phyloP scores from a whole-genome alignment of 768 basidiomycete genomes.

The Hygrocybe punicea region DNA sequence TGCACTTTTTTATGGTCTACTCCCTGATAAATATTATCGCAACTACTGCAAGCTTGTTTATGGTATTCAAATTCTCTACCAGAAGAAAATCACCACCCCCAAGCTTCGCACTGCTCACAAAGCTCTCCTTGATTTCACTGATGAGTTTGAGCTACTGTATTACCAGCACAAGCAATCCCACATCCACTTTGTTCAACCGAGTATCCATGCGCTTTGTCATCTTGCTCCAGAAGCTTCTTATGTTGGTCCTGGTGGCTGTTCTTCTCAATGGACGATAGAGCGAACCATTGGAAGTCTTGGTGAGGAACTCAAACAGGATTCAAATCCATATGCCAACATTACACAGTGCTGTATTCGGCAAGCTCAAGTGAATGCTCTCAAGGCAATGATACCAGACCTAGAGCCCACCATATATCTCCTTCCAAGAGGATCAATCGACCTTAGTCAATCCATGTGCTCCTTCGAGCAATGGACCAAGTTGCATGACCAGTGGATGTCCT shows the following conservation, averaged over 20 bases:
- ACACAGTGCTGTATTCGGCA: constrained; percentile 10
- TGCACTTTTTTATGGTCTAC: constrained; percentile 6
- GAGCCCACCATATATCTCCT: constrained; percentile 18
- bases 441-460: background rate
- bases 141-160: constrained; percentile 19
- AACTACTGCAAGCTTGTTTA: constrained; percentile 15
- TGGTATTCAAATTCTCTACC: constrained; percentile 8
- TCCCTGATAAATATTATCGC: constrained; percentile 5
- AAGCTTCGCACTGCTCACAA: constrained; percentile 3
- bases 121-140: constrained; percentile 10
- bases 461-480: constrained; percentile 1
- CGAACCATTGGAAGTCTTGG: constrained; percentile 18
- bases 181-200: constrained; percentile 18
- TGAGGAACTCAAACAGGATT: constrained; percentile 17
- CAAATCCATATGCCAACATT: constrained; percentile 21
- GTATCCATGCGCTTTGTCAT: constrained; percentile 18
- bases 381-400: constrained; percentile 12
- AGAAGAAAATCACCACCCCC: constrained; percentile 1
- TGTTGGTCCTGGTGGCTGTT: constrained; percentile 12
- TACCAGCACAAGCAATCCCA: constrained; percentile 11
- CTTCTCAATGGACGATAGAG: constrained; percentile 20
- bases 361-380: constrained; percentile 1
- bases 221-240: constrained; percentile 11
- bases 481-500: background rate
- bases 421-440: constrained; percentile 8